These are phyloP conservation scores for Penicillium chermesinum DNA, from an alignment of 495 filamentous ascomycete genomes.

Conservation along the genomic window DNA sequence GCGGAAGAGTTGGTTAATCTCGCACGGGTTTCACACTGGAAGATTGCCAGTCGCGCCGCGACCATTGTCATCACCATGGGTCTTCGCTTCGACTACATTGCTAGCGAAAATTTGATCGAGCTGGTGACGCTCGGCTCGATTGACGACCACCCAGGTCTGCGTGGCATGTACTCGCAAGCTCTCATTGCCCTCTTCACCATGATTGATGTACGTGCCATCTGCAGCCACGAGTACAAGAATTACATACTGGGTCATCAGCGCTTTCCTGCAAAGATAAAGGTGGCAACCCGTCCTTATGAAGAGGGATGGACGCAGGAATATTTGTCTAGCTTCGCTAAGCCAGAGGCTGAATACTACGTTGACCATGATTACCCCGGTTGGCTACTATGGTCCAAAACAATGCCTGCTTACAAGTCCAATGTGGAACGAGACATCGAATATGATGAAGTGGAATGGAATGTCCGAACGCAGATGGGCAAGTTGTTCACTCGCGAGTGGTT, in stretches of 20 bases:
- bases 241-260: conserved; percentile 73
- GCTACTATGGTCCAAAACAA: conserved; percentile 89
- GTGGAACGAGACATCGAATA: conserved; percentile 67
- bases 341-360: conserved; percentile 80
- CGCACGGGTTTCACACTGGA: conserved; percentile 84
- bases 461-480: conserved; percentile 75
- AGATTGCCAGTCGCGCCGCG: conserved; percentile 81
- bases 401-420: conserved; percentile 70
- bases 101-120: conserved; percentile 73
- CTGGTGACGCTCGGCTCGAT: conserved; percentile 80
- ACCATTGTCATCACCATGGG: conserved; percentile 85
- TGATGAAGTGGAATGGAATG: conserved; percentile 72
- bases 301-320: conserved; percentile 73
- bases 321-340: conserved; percentile 69
- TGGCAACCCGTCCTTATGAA: conserved; percentile 67
- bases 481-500: conserved; percentile 82
- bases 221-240: conserved; percentile 76
- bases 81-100: conserved; percentile 82
- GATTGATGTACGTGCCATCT: conserved; percentile 81
- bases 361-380: conserved; percentile 92
- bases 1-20: conserved; percentile 75
- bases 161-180: conserved; percentile 72
- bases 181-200: conserved; percentile 76
- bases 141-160: conserved; percentile 81
- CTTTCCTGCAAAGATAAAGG: conserved; percentile 66